phyloP scores from a whole-genome alignment of 768 basidiomycete species.

The Pluteus cervinus region DNA sequence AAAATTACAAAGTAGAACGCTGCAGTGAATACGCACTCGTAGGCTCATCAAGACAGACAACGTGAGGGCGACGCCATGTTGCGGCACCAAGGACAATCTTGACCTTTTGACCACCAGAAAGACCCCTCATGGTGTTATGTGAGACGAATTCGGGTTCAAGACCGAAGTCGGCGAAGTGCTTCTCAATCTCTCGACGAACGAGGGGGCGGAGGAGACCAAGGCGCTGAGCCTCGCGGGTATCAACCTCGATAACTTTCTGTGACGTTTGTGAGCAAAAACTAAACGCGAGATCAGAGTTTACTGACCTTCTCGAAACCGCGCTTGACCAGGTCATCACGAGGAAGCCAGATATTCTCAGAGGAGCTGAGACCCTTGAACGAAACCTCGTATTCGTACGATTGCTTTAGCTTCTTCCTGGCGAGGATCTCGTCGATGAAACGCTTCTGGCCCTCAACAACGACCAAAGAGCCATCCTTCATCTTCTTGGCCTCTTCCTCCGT shows the following conservation, averaged over 20 bases:
- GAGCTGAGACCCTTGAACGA: conserved; percentile 94
- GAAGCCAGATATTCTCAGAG: conserved; percentile 96
- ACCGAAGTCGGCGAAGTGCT: conserved; percentile 99
- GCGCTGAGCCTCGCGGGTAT: conserved; percentile 95
- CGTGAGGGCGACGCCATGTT: conserved; percentile 97
- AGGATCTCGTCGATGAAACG: conserved; percentile 89
- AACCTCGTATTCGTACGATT: conserved; percentile 98
- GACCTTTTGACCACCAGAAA: conserved; percentile 98
- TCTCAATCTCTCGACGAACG: conserved; percentile 98
- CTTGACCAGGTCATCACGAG: conserved; percentile 95
- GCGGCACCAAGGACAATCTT: conserved; percentile 98
- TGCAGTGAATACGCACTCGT: conserved; percentile 53
- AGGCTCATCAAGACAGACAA: conserved; percentile 96
- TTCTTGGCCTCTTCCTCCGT: conserved; percentile 83
- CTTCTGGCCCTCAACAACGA: conserved; percentile 93
- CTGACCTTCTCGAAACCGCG: conserved; percentile 92
- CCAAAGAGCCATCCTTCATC: conserved; percentile 91
- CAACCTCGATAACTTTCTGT: conserved; percentile 93
- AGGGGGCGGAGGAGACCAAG: conserved; percentile 93
- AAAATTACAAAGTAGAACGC: background rate
- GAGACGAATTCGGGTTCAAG: conserved; percentile 98
- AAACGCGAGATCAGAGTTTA: background rate
- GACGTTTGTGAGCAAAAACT: conserved; percentile 10
- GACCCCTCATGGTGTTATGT: conserved; percentile 99
- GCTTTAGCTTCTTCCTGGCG: conserved; percentile 95